phyloP scores from a whole-genome alignment of 495 filamentous ascomycete species.

The Thozetella sp. region DNA sequence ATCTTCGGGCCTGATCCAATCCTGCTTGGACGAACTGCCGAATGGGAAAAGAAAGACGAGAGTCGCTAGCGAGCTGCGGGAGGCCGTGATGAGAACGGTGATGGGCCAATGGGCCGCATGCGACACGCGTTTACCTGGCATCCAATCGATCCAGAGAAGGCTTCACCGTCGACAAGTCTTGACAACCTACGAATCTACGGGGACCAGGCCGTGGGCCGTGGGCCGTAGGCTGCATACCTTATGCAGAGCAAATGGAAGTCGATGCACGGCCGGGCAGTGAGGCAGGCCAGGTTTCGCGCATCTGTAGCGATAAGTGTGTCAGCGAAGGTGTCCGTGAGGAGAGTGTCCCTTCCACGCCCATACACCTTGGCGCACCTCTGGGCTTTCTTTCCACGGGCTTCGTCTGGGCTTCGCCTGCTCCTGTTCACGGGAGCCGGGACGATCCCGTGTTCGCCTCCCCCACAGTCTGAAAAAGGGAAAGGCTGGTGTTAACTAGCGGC shows the following conservation, averaged over 20 bases:
- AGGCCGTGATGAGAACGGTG: not conserved
- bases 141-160: not conserved
- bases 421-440: not conserved
- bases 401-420: too few relatives aligned
- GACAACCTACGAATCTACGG: not conserved
- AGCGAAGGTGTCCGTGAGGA: too few relatives aligned
- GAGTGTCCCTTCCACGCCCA: too few relatives aligned
- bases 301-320: too few relatives aligned
- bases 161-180: not conserved
- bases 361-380: too few relatives aligned
- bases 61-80: not conserved
- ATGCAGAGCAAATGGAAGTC: too few relatives aligned
- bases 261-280: too few relatives aligned
- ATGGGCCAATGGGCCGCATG: not conserved
- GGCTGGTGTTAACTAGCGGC: not conserved
- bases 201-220: not conserved
- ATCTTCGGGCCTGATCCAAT: too few relatives aligned
- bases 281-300: too few relatives aligned
- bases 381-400: too few relatives aligned
- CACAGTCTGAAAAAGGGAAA: not conserved
- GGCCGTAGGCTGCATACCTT: not conserved
- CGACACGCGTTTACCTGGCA: not conserved
- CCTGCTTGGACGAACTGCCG: not conserved
- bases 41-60: not conserved
- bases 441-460: not conserved